phyloP scores from a whole-genome alignment of 768 basidiomycete genomes.

The Boletus rex-veris region DNA sequence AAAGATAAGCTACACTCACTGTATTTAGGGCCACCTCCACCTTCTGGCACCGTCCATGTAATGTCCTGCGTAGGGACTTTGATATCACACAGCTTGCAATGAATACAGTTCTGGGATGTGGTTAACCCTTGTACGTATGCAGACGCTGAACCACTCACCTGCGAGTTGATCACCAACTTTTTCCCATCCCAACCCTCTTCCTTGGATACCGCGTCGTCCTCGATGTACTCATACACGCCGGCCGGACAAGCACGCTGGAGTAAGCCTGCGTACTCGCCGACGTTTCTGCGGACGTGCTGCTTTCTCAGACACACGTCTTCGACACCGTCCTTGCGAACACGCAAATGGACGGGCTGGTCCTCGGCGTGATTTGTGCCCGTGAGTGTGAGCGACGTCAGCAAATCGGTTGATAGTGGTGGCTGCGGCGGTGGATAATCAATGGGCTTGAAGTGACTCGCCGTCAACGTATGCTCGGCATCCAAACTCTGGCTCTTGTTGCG shows the following conservation, averaged over 20 bases:
- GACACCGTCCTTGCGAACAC: slow-evolving; percentile 45
- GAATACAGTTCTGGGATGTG: slow-evolving; percentile 70
- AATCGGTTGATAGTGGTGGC: slow-evolving; percentile 87
- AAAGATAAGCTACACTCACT: slow-evolving; percentile 43
- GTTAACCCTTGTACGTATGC: background rate
- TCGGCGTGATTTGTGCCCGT: slow-evolving; percentile 98
- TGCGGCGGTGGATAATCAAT: slow-evolving; percentile 87
- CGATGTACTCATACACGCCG: slow-evolving; percentile 94
- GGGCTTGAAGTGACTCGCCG: slow-evolving; percentile 60
- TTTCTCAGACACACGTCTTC: slow-evolving; percentile 46
- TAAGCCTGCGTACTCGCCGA: slow-evolving; percentile 78
- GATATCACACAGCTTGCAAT: slow-evolving; percentile 95
- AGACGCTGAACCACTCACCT: slow-evolving; percentile 46
- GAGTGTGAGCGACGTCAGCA: slow-evolving; percentile 84
- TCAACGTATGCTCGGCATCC: slow-evolving; percentile 71
- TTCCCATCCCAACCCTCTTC: slow-evolving; percentile 71
- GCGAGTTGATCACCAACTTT: slow-evolving; percentile 93
- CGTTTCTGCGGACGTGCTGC: slow-evolving; percentile 73
- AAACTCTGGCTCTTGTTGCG: slow-evolving; percentile 50
- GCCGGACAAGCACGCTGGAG: slow-evolving; percentile 92
- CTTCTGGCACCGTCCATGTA: slow-evolving; percentile 95
- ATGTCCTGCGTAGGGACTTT: slow-evolving; percentile 97
- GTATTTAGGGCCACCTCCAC: slow-evolving; percentile 95
- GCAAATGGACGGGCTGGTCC: slow-evolving; percentile 88
- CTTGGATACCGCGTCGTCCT: slow-evolving; percentile 51